A percentile compares a stretch with the other conserved stretches of the same genome.
Evolutionary conservation across 441 rosid species (phyloP).

Genomic region (Erodium texanum): DNA sequence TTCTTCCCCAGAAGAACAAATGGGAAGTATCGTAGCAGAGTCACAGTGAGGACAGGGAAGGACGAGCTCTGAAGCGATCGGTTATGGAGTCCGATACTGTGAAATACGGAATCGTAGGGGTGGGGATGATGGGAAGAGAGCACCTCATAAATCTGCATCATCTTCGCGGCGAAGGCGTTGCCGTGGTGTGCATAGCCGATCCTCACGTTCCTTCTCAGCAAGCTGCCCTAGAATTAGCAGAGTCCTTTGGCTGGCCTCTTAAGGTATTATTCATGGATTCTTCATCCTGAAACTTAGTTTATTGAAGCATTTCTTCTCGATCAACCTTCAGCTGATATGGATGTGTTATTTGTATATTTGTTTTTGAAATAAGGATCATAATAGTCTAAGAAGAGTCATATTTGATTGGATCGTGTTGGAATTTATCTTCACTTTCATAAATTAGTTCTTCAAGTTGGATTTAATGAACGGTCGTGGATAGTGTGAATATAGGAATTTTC

Average conservation of each 20-base stretch:
- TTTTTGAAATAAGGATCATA: not conserved
- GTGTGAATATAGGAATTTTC: not conserved
- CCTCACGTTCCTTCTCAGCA: constrained; percentile 70
- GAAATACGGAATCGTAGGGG: constrained; percentile 77
- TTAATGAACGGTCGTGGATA: not conserved
- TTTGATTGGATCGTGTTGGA: not conserved
- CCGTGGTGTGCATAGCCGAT: constrained; percentile 68
- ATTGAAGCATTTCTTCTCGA: not conserved
- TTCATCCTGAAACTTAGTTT: not conserved
- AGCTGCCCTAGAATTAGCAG: constrained; percentile 47
- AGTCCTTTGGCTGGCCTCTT: constrained; percentile 52
- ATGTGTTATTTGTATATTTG: not conserved
- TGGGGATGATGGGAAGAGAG: constrained; percentile 99
- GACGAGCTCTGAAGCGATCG: not conserved
- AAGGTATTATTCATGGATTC: constrained; percentile 28
- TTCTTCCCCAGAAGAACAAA: not conserved
- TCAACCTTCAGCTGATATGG: constrained; percentile 4
- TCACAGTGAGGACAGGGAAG: not conserved
- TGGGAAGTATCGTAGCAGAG: not conserved
- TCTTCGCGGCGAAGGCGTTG: constrained; percentile 52
- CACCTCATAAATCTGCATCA: constrained; percentile 83
- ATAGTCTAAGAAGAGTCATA: not conserved
- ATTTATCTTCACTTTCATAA: not conserved
- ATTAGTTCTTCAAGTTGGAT: not conserved
- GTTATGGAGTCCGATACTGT: constrained; percentile 27